Conservation (phyloP, 1,139 yeast species). For the Lodderomyces beijingensis region DNA sequence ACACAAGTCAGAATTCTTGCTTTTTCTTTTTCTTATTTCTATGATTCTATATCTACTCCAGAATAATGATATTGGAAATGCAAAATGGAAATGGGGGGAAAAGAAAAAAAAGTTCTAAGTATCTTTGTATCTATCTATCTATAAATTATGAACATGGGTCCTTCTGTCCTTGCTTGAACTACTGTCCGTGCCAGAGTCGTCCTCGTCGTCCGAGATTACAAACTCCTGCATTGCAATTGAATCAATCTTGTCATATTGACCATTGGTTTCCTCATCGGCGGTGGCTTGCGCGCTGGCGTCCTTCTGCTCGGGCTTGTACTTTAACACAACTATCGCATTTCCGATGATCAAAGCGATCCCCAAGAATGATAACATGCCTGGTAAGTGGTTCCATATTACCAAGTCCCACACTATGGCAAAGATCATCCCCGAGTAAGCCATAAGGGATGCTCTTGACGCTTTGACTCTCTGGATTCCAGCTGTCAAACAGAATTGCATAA, state of each 20-base stretch:
- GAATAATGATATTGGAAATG: too few species aligned
- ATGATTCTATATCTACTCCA: too few species aligned
- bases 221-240: slow-evolving; percentile 24
- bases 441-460: slow-evolving; percentile 74
- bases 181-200: too few species aligned
- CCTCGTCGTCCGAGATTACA: slow-evolving; percentile 23
- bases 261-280: slow-evolving; percentile 15
- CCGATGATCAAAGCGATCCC: slow-evolving; percentile 69
- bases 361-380: slow-evolving; percentile 60
- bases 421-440: slow-evolving; percentile 70
- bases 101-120: too few species aligned
- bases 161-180: too few species aligned
- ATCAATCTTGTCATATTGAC: slow-evolving; percentile 14
- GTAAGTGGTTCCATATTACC: slow-evolving; percentile 66
- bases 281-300: slow-evolving; percentile 5
- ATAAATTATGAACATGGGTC: too few species aligned
- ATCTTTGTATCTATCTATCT: too few species aligned
- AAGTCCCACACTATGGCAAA: slow-evolving; percentile 81
- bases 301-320: slow-evolving; percentile 35
- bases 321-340: slow-evolving; percentile 58
- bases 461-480: slow-evolving; percentile 80
- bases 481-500: slow-evolving; percentile 74
- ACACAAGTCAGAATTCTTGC: too few species aligned
- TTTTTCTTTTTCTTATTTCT: too few species aligned
- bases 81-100: too few species aligned